These are phyloP conservation scores for Anthracocystis walkeri DNA, from an alignment of 1,284 basidiomycete genomes.

Conservation along the genomic window DNA sequence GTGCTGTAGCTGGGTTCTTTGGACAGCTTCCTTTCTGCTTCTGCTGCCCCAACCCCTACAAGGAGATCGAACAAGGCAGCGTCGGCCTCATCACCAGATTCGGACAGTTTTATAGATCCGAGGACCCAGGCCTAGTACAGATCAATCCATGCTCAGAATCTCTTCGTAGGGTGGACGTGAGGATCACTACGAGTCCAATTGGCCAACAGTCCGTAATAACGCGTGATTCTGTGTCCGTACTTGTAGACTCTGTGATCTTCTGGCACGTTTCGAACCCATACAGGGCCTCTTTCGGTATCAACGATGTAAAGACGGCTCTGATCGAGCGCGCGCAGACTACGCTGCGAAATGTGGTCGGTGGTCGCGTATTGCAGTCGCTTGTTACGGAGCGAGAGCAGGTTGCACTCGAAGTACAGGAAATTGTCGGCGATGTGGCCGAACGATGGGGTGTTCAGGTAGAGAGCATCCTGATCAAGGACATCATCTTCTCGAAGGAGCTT, in stretches of 20 bases:
- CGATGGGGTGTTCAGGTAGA: slow-evolving; percentile 96
- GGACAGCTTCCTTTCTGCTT: slow-evolving; percentile 79
- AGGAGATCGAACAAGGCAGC: slow-evolving; percentile 84
- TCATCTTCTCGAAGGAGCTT: slow-evolving; percentile 91
- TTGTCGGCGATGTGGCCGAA: slow-evolving; percentile 74
- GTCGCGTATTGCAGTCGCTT: slow-evolving; percentile 75
- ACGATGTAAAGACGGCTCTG: slow-evolving; percentile 85
- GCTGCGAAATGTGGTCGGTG: slow-evolving; percentile 91
- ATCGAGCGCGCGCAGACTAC: slow-evolving; percentile 95
- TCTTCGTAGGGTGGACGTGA: slow-evolving; percentile 79
- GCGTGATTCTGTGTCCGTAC: slow-evolving; percentile 86
- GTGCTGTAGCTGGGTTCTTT: slow-evolving; percentile 61
- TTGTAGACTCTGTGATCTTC: slow-evolving; percentile 88
- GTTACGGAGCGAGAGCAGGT: slow-evolving; percentile 89
- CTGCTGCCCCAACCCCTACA: slow-evolving; percentile 78
- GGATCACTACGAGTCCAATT: slow-evolving; percentile 89
- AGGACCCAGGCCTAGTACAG: slow-evolving; percentile 90
- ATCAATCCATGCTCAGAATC: slow-evolving; percentile 93
- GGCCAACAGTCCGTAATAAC: slow-evolving; percentile 79
- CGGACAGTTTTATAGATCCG: slow-evolving; percentile 92
- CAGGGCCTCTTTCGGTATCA: slow-evolving; percentile 90
- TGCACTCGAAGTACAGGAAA: slow-evolving; percentile 93
- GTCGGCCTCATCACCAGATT: slow-evolving; percentile 90
- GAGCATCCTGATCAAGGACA: slow-evolving; percentile 84
- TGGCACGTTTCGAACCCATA: slow-evolving; percentile 75